Percentiles rank a stretch among this genome's conserved stretches.
Conservation (phyloP, 2,329 filamentous ascomycete species). For the Clonostachys chloroleuca region DNA sequence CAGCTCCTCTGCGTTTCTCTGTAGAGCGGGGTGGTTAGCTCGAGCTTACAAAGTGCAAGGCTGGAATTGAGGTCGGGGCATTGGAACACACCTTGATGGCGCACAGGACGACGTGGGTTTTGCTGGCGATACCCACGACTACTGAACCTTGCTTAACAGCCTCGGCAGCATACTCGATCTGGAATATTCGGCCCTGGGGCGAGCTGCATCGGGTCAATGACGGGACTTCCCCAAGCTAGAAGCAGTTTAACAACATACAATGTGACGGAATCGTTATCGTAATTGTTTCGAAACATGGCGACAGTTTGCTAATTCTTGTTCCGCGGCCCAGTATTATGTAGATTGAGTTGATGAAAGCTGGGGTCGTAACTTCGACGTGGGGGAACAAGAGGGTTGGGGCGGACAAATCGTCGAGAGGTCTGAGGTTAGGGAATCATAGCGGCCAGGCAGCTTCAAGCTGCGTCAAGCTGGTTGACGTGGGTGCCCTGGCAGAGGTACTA, state of each 20-base stretch:
- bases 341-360: too few relatives aligned
- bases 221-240: constrained; percentile 8
- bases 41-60: background rate
- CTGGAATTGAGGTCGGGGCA: constrained; percentile 5
- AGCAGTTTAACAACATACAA: constrained; percentile 61
- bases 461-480: too few relatives aligned
- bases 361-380: too few relatives aligned
- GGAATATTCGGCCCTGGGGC: constrained; percentile 98
- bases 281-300: constrained; percentile 99
- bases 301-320: constrained; percentile 4
- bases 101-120: constrained; percentile 93
- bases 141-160: constrained; percentile 99
- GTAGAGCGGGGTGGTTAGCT: constrained; percentile 1
- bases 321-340: too few relatives aligned
- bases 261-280: constrained; percentile 99
- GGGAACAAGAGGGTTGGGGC: too few relatives aligned
- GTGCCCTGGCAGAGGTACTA: too few relatives aligned
- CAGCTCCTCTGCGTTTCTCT: constrained; percentile 98
- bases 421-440: too few relatives aligned
- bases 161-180: constrained; percentile 98
- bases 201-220: constrained; percentile 58
- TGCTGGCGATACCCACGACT: constrained; percentile 94
- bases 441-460: too few relatives aligned
- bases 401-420: too few relatives aligned
- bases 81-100: constrained; percentile 76